These are phyloP conservation scores for Wickerhamiella brachini DNA, from an alignment of 805 yeast genomes.

Conservation along the genomic window DNA sequence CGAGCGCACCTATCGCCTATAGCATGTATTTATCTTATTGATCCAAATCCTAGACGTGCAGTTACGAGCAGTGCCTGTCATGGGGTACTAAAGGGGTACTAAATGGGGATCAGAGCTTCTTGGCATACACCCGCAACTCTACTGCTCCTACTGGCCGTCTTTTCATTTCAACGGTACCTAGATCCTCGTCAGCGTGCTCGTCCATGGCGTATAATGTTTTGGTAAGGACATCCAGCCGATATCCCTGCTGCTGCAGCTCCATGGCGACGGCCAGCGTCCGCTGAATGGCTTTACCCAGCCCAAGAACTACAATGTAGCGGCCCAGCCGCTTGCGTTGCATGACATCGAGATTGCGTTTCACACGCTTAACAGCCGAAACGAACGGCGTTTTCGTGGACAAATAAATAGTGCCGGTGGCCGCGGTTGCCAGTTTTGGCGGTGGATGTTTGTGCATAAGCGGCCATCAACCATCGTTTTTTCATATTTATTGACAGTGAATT, in stretches of 20 bases:
- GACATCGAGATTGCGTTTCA: slow-evolving; percentile 37
- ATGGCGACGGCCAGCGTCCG: slow-evolving; percentile 50
- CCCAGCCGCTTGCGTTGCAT: slow-evolving; percentile 33
- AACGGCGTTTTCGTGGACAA: slow-evolving; percentile 58
- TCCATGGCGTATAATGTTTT: slow-evolving; percentile 58
- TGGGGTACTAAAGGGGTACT: too few relatives aligned
- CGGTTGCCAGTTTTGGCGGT: slow-evolving; percentile 29
- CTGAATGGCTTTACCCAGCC: slow-evolving; percentile 64
- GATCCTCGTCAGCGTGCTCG: slow-evolving; percentile 33
- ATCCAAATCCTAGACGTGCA: too few relatives aligned
- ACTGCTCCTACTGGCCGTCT: slow-evolving; percentile 31
- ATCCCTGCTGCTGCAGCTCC: slow-evolving; percentile 38
- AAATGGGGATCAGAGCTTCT: not conserved
- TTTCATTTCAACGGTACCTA: slow-evolving; percentile 22
- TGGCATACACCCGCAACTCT: slow-evolving; percentile 28
- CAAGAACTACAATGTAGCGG: slow-evolving; percentile 43
- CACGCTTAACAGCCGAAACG: slow-evolving; percentile 56
- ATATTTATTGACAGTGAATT: too few relatives aligned
- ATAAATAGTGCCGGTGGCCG: slow-evolving; percentile 33
- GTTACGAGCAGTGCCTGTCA: too few relatives aligned
- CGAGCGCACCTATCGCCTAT: too few relatives aligned
- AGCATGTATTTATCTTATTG: slow-evolving; percentile 1
- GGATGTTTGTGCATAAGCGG: slow-evolving; percentile 10
- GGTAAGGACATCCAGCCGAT: slow-evolving; percentile 47
- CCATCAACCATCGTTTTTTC: too few relatives aligned